Base-by-base conservation (phyloP, 768 basidiomycete genomes). In the Chalciporus piperatus region DNA sequence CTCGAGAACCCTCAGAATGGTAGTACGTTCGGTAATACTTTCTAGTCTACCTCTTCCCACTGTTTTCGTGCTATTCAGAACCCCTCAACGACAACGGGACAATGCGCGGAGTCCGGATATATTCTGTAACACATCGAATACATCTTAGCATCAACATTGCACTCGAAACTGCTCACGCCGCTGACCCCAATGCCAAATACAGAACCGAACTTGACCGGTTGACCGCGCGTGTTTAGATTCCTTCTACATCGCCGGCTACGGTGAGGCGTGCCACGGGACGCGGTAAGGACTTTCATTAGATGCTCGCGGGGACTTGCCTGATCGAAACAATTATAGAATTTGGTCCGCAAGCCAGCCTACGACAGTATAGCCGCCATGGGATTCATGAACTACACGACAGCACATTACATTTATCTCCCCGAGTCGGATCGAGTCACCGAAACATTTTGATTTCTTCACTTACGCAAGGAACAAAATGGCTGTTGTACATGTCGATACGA, bases 61-160 rank as follows among this genome's bases (percentile, higher is more conserved):
- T 32, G 25, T 30, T 17, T 38, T 23, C 11, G 4, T 20, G 30
- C 40, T 19, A 9, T 17, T 25, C 27, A 60, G 58, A 63, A 39
- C 51, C 61, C 27, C 37, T 63, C 70, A 79, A 82, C 56, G 83
- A 84, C 28, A 74, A 84, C 56, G 82, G 84, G 17, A 81, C 79
- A 9, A 81, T 71, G 66, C 76, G 82, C 39, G 48, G n/a, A n/a
- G n/a, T n/a, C n/a, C 67, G 17, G 68, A 75, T 47, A 73, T 84
- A 14, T 85, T 82, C 70, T 81, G 72, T 68, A 72, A 73, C 55
- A 76, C 74, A 3, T 71, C 77, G 22, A 75, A 76, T n/a, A 68
- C 73, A 6, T 59, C 64, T n/a, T 84, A 74, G n/a, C 65, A 74
- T 84, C 48, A 60, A 69, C 10, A 70, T 75, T 38, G 82, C 82